These are phyloP conservation scores for Candida orba DNA, from an alignment of 805 yeast genomes.

Conservation along the genomic window DNA sequence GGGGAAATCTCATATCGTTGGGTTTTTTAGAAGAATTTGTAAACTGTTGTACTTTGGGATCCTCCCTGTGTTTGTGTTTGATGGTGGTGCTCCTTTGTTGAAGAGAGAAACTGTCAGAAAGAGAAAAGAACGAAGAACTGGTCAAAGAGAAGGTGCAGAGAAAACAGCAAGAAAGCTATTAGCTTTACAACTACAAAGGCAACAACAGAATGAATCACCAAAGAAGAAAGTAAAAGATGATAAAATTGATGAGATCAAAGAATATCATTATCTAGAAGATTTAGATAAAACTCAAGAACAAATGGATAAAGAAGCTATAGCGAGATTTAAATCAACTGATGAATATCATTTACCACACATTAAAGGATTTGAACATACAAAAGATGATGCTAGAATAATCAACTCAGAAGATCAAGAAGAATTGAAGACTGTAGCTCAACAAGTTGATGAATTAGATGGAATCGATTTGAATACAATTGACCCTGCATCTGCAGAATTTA, in stretches of 20 bases:
- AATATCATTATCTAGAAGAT: conserved; percentile 32
- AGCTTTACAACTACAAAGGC: conserved; percentile 68
- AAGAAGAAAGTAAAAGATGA: conserved; percentile 12
- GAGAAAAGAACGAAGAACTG: conserved; percentile 69
- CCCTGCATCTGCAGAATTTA: conserved; percentile 75
- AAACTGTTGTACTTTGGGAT: conserved; percentile 83
- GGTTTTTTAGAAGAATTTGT: conserved; percentile 90
- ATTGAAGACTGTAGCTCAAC: conserved; percentile 50
- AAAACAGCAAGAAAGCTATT: conserved; percentile 75
- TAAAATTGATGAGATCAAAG: conserved; percentile 12
- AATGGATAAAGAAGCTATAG: conserved; percentile 1
- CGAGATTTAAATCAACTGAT: conserved; percentile 49
- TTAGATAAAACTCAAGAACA: conserved; percentile 12
- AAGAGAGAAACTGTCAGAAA: conserved; percentile 71
- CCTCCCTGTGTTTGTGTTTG: conserved; percentile 85
- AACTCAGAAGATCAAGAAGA: conserved; percentile 73
- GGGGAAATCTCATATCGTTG: conserved; percentile 82
- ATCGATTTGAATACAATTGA: conserved; percentile 69
- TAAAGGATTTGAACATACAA: conserved; percentile 43
- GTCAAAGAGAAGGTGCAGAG: conserved; percentile 59
- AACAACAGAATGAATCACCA: conserved; percentile 1
- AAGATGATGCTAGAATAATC: conserved; percentile 64
- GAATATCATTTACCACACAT: conserved; percentile 82
- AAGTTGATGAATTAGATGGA: conserved; percentile 59
- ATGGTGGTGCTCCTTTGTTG: conserved; percentile 87